A percentile compares a stretch with the other conserved stretches of the same genome.
Conservation (phyloP, 1,139 yeast species). For the Yamadazyma oceani region DNA sequence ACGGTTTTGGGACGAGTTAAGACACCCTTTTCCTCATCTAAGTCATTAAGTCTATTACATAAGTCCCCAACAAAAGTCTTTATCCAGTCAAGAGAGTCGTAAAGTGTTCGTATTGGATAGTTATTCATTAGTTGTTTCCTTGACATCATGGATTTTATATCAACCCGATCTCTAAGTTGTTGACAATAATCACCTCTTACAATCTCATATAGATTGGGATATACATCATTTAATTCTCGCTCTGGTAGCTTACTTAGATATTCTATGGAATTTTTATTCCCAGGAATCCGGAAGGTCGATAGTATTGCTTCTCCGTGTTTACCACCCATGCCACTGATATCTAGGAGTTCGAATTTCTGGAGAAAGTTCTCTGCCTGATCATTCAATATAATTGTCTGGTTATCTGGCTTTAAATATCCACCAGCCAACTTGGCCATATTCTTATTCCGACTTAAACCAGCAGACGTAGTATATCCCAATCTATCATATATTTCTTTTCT, state of each 20-base stretch:
- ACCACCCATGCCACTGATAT: constrained; percentile 92
- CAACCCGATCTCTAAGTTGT: constrained; percentile 57
- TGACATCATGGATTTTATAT: constrained; percentile 85
- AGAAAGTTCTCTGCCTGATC: constrained; percentile 52
- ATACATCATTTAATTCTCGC: constrained; percentile 32
- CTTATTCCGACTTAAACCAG: constrained; percentile 79
- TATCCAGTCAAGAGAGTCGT: constrained; percentile 77
- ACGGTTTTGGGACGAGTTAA: constrained; percentile 25
- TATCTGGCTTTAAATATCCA: constrained; percentile 80
- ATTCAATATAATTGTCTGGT: constrained; percentile 72
- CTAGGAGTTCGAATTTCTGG: constrained; percentile 60
- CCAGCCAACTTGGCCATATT: constrained; percentile 87
- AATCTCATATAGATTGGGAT: constrained; percentile 39
- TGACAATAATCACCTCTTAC: constrained; percentile 61
- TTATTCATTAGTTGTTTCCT: constrained; percentile 68
- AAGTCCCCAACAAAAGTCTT: constrained; percentile 82
- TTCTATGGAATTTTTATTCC: constrained; percentile 37
- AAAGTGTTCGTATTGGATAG: constrained; percentile 49
- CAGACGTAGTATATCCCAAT: constrained; percentile 84
- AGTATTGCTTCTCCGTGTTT: constrained; percentile 69
- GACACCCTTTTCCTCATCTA: constrained; percentile 62
- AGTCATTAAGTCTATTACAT: constrained; percentile 64
- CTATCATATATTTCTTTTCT: constrained; percentile 52
- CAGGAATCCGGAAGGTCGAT: constrained; percentile 44
- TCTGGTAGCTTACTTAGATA: constrained; percentile 30